These are phyloP conservation scores for Botryosphaeria dothidea DNA, from an alignment of 2,329 filamentous ascomycete species.

Conservation along the genomic window DNA sequence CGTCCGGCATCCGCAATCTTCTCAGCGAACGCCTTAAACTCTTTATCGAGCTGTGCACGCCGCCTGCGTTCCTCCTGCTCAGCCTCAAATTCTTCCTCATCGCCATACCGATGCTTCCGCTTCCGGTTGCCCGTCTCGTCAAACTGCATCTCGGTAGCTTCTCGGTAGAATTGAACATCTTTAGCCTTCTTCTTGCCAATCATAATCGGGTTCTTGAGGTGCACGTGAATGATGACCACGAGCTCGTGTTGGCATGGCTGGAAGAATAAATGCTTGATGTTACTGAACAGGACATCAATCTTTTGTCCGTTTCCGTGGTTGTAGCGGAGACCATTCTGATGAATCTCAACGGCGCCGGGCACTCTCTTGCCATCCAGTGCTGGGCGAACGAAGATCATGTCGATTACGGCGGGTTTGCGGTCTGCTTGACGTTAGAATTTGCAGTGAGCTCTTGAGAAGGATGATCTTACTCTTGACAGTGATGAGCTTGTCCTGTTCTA, in stretches of 20 bases:
- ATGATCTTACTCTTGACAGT: conserved; percentile 80
- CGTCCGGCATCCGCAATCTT: conserved; percentile 96
- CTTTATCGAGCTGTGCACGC: conserved; percentile 86
- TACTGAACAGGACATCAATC: conserved; percentile 95
- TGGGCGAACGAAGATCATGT: conserved; percentile 93
- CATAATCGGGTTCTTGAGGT: conserved; percentile 96
- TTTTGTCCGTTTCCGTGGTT: conserved; percentile 72
- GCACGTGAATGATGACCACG: conserved; percentile 97
- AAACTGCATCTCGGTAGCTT: conserved; percentile 97
- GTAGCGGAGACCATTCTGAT: conserved; percentile 98
- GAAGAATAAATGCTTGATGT: conserved; percentile 98
- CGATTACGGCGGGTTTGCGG: conserved; percentile 83
- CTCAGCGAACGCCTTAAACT: conserved; percentile 95
- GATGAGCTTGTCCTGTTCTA: conserved; percentile 95
- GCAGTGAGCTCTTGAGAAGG: not conserved
- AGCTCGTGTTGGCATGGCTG: conserved; percentile 95
- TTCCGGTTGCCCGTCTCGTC: conserved; percentile 98
- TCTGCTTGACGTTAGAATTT: conserved; percentile 51
- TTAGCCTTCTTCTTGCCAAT: conserved; percentile 99
- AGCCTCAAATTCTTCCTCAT: conserved; percentile 97
- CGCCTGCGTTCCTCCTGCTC: conserved; percentile 95
- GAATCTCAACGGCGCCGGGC: conserved; percentile 92
- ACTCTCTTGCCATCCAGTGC: conserved; percentile 96
- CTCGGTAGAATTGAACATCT: conserved; percentile 96
- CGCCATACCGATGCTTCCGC: conserved; percentile 94